Percentiles rank a stretch among this genome's conserved stretches.
Evolutionary conservation across 768 basidiomycete species (phyloP).

Genomic region (Naematelia aurantialba): DNA sequence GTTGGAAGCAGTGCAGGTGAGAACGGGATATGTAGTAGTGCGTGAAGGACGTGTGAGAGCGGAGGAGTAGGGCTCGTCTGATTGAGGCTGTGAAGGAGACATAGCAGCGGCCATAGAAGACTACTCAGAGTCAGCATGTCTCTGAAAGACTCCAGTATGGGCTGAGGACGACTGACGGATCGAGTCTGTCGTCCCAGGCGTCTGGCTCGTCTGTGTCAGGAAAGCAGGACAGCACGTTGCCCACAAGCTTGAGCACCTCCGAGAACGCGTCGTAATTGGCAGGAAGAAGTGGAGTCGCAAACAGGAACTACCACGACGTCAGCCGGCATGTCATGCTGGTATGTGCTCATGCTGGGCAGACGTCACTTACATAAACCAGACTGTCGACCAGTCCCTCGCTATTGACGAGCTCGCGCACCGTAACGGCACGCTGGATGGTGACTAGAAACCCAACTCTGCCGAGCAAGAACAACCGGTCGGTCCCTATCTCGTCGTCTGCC

Average conservation of each 20-base stretch:
- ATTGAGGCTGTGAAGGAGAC: constrained; percentile 65
- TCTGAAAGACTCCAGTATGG: too few relatives aligned
- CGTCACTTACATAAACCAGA: constrained; percentile 34
- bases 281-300: constrained; percentile 53
- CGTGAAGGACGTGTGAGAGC: constrained; percentile 75
- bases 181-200: constrained; percentile 68
- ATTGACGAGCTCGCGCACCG: constrained; percentile 42
- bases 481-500: constrained; percentile 5
- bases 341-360: too few relatives aligned
- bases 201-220: constrained; percentile 57
- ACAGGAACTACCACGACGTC: constrained; percentile 28
- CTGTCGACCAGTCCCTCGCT: constrained; percentile 34
- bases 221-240: constrained; percentile 81
- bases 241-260: constrained; percentile 78
- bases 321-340: constrained; percentile 1
- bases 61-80: constrained; percentile 65
- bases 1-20: constrained; percentile 48
- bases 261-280: constrained; percentile 68
- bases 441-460: constrained; percentile 37
- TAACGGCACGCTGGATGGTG: constrained; percentile 25
- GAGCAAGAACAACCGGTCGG: constrained; percentile 27
- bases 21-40: constrained; percentile 74
- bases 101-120: constrained; percentile 67
- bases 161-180: constrained; percentile 58
- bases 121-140: constrained; percentile 50